Conservation (phyloP, 2,329 filamentous ascomycete species). For the Talaromyces sp. region DNA sequence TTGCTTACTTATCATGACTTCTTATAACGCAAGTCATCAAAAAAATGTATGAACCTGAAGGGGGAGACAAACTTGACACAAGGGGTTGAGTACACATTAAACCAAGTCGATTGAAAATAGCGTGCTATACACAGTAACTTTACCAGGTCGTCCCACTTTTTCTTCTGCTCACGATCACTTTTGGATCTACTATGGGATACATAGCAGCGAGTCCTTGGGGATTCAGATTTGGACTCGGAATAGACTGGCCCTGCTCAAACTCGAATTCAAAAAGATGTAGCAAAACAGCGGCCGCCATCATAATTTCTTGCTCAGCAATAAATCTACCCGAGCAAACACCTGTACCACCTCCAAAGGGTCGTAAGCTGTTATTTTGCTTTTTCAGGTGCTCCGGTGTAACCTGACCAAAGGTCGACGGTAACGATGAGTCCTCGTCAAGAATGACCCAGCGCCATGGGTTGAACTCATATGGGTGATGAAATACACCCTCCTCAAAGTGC, state of each 20-base stretch:
- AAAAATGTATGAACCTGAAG: no score
- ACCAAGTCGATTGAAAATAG: not conserved
- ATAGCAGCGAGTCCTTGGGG: conserved; percentile 13
- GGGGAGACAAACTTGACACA: not conserved
- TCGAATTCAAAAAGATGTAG: conserved; percentile 11
- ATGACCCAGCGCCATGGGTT: conserved; percentile 15
- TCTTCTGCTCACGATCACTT: conserved; percentile 7
- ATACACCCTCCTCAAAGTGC: conserved; percentile 13
- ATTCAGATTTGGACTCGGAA: conserved; percentile 13
- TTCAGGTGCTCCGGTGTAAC: conserved; percentile 1
- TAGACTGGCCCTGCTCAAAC: not conserved
- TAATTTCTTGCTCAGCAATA: conserved; percentile 17
- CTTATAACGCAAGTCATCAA: no score
- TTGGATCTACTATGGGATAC: conserved; percentile 12
- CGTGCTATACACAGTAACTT: not conserved
- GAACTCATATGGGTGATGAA: conserved; percentile 11
- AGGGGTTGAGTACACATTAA: not conserved
- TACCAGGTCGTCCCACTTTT: not conserved
- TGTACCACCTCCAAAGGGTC: conserved; percentile 16
- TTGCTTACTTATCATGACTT: no score
- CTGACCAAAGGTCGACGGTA: not conserved
- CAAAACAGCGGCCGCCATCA: conserved; percentile 14
- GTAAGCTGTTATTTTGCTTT: conserved; percentile 7
- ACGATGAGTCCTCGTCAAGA: not conserved
- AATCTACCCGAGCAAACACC: conserved; percentile 18